phyloP scores from a whole-genome alignment of 1,284 basidiomycete species.

The Leccinum colubrinum region DNA sequence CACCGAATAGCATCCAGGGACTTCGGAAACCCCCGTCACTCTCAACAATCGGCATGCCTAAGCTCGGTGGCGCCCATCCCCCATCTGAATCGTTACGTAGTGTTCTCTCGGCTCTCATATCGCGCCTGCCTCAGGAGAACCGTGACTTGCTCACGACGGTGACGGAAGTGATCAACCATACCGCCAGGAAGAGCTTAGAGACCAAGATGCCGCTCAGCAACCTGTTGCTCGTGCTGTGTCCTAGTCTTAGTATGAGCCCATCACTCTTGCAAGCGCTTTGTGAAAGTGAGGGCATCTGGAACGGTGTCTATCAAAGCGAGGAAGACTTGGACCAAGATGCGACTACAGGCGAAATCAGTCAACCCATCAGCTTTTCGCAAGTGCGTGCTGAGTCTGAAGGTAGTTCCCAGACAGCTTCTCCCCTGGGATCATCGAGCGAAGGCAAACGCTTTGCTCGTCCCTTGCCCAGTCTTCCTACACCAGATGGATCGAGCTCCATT shows the following conservation, averaged over 20 bases:
- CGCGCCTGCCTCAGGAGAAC: slow-evolving; percentile 69
- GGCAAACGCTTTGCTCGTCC: slow-evolving; percentile 23
- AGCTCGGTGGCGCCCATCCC: slow-evolving; percentile 53
- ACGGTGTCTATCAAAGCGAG: slow-evolving; percentile 24
- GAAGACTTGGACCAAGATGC: slow-evolving; percentile 11
- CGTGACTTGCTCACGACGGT: slow-evolving; percentile 71
- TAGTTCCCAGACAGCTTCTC: not conserved
- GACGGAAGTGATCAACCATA: slow-evolving; percentile 68
- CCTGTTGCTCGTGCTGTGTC: slow-evolving; percentile 75
- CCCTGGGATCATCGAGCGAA: slow-evolving; percentile 10
- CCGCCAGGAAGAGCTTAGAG: slow-evolving; percentile 56
- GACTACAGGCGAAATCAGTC: slow-evolving; percentile 2
- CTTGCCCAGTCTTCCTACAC: slow-evolving; percentile 26
- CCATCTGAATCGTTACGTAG: slow-evolving; percentile 55
- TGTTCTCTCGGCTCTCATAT: slow-evolving; percentile 56
- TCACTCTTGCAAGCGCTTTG: slow-evolving; percentile 69
- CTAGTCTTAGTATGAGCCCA: slow-evolving; percentile 79
- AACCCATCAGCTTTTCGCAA: not conserved
- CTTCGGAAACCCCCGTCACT: slow-evolving; percentile 76
- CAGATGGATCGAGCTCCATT: slow-evolving; percentile 4
- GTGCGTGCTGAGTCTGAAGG: not conserved
- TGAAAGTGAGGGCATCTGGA: slow-evolving; percentile 69
- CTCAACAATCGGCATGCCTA: slow-evolving; percentile 71
- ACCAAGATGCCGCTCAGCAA: slow-evolving; percentile 88
- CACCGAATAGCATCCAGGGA: slow-evolving; percentile 39